Percentiles rank a stretch among this genome's conserved stretches.
These are phyloP conservation scores for Heterobasidion occidentale DNA, from an alignment of 1,284 basidiomycete species.

Conservation along the genomic window DNA sequence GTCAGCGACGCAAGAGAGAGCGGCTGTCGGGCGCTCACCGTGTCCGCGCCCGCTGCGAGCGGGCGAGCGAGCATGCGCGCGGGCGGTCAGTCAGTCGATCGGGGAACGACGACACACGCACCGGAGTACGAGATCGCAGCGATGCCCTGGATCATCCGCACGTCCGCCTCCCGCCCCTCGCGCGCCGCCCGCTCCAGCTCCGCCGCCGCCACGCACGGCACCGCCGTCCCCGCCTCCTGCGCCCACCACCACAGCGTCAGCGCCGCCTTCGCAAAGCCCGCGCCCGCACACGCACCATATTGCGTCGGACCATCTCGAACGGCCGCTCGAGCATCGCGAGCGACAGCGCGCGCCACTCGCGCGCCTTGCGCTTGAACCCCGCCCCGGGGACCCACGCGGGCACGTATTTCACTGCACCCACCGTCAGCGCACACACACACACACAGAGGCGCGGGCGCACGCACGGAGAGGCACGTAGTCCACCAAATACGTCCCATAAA, in stretches of 20 bases:
- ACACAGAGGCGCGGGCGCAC: conserved; percentile 9
- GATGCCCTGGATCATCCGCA: neutral
- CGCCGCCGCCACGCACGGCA: neutral
- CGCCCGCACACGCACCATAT: neutral
- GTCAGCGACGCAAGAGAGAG: conserved; percentile 5
- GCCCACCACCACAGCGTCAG: too few species aligned
- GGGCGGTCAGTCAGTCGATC: too few species aligned
- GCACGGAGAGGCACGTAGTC: conserved; percentile 48
- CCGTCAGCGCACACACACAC: neutral
- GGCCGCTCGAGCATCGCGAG: neutral
- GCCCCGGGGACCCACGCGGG: conserved; percentile 63
- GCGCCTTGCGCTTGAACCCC: conserved; percentile 44
- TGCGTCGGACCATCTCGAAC: neutral
- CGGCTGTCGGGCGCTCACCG: neutral
- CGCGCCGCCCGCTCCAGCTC: neutral
- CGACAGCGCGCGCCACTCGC: conserved; percentile 35
- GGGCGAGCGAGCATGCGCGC: neutral
- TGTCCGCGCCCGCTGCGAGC: neutral
- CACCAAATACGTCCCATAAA: conserved; percentile 51
- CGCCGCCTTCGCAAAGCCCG: too few species aligned
- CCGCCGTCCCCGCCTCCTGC: neutral
- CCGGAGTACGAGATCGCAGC: neutral
- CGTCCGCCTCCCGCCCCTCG: too few species aligned
- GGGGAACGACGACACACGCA: neutral
- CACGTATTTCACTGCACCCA: conserved; percentile 42